Base-by-base conservation (phyloP, 2,329 filamentous ascomycete genomes). In the Cladosporium cucumerinum region DNA sequence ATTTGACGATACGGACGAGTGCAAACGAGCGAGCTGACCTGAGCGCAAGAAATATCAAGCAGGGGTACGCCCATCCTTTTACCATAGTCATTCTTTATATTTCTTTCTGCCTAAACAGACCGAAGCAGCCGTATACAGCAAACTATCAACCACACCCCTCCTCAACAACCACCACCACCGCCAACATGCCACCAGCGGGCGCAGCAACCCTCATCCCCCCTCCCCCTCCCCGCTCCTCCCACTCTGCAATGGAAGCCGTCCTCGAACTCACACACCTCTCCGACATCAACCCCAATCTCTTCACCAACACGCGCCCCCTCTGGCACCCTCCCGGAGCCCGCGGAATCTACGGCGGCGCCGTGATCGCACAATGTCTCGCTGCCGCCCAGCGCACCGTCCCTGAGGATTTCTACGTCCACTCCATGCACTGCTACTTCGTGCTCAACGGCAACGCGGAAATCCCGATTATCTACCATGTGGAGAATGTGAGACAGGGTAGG, bases 361-460 rank as follows among this genome's bases (percentile, higher is more conserved):
- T 96, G 43, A 97, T 99, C 71, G 93, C 94, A 57, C 94, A 98
- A 83, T 93, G 86, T 73, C 88, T 97, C 28, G 86, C 90, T 54
- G 92, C 95, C 1, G 95, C 92, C 26, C 93, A 97, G 78, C 87
- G 88, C 74, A 99, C 95, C 10, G 91, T 99, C 2, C 89, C 90
- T 0, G 77, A 82, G 28, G 84, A 91, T 75, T 97, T 97, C 78
- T 86, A 88, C 66, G 87, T 95, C 58, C 95, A 99, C 82, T 94
- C 90, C 75, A 97, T 96, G 90, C 95, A 99, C 84, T 98, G 95
- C 85, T 99, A 98, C 82, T 99, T 99, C 78, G 88, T 99, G 36
- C 87, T 98, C 1, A 93, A 94, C 5, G 95, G 95, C 30, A 91
- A 94, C 74, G 84, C 87, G 14, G 87, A 90, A 66, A 89, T 95